Evolutionary conservation across 306 rosid species (phyloP), one percentile per base, ranked within the genome.

Genomic region (Medicago arabica): DNA sequence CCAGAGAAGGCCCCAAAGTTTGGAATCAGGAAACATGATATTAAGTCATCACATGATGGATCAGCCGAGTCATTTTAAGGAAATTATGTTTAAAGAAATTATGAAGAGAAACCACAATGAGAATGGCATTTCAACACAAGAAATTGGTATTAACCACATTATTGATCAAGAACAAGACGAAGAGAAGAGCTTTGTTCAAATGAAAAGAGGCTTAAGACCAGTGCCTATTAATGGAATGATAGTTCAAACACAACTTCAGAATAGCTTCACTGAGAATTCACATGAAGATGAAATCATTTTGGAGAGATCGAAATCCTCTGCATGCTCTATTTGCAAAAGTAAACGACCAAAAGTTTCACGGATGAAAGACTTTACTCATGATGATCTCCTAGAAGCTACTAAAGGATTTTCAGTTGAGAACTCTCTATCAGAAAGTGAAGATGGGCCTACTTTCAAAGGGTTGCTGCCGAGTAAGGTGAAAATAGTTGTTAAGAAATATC

Each of bases 401-500:
- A 69, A 80, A 12, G 83, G 87, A 34, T 91, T 93, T 80, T 87
- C 96, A 15, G 15, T 9, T 0, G 68, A 67, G 55, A 92, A 89
- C 69, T 90, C 71, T 70, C 71, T 92, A 50, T 88, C 92, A 7
- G 94, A 87, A 80, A 80, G 61, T 21, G 77, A 43, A 71, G 72
- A 78, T 76, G 98, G 96, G 59, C 82, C 91, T 11, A 86, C 91
- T 21, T 93, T 80, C 74, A 81, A 17, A 74, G 98, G 93, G 39
- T 58, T 78, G 38, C 67, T 93, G 16, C 76, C 83, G 41, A 83
- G 83, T 50, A 63, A 59, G 19, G 18, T 89, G 25, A 85, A 83
- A 64, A 76, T 93, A 78, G 97, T 91, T 28, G 90, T 93, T 53
- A 93, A 93, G 83, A 88, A 78, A 77, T 87, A 85, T 73, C 87